Percentiles rank a stretch among this genome's conserved stretches.
phyloP scores from a whole-genome alignment of 2,329 filamentous ascomycete species.

The Thielaviopsis punctulata region DNA sequence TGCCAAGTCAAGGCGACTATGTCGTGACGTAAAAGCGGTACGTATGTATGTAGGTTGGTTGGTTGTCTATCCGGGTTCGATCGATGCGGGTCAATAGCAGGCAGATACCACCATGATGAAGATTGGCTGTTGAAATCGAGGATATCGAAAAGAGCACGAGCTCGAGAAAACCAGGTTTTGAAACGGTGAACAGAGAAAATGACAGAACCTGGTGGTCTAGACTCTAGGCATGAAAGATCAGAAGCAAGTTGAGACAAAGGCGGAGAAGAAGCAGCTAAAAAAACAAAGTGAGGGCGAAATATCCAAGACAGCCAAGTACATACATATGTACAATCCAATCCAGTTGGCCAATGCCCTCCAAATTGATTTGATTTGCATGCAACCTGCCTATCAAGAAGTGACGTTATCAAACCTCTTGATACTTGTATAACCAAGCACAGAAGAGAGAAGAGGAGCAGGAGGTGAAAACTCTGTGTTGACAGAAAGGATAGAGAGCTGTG shows the following conservation, averaged over 20 bases:
- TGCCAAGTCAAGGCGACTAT: no score
- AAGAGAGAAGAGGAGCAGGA: neutral
- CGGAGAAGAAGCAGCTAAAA: neutral
- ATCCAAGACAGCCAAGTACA: neutral
- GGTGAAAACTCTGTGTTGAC: neutral
- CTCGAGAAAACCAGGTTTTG: neutral
- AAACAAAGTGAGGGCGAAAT: neutral
- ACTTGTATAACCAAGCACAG: no score
- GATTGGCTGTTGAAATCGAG: neutral
- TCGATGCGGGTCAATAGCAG: neutral
- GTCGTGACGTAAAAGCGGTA: no score
- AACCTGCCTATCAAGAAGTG: neutral
- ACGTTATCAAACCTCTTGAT: no score
- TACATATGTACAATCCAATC: neutral
- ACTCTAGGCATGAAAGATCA: no score
- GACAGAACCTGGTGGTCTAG: neutral
- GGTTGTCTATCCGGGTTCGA: neutral
- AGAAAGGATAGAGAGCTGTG: neutral
- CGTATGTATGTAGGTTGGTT: neutral
- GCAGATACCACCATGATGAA: neutral
- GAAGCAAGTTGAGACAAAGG: neutral
- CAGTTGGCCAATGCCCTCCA: neutral
- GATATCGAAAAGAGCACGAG: neutral
- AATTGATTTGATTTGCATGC: neutral
- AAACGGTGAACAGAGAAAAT: neutral